A percentile compares a stretch with the other conserved stretches of the same genome.
Evolutionary conservation across 2,329 filamentous ascomycete genomes (phyloP).

Genomic region (Phialocephala subalpina): DNA sequence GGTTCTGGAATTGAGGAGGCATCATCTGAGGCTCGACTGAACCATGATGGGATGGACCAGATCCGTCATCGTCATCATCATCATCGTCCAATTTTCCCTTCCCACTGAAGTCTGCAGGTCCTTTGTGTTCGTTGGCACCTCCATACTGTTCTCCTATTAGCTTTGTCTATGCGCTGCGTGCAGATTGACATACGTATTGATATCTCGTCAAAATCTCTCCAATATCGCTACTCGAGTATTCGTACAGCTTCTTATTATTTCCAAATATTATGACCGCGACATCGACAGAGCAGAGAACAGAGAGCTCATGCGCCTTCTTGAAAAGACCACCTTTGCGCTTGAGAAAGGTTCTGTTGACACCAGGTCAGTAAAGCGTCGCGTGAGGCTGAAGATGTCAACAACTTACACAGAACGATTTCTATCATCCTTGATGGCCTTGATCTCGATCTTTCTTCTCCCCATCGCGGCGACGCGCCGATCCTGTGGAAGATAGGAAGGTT

Average conservation of each 20-base stretch:
- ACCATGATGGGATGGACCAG: constrained; percentile 61
- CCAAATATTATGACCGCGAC: constrained; percentile 99
- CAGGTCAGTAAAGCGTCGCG: constrained; percentile 27
- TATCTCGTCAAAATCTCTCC: constrained; percentile 88
- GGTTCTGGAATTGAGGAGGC: constrained; percentile 74
- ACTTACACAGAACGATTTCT: constrained; percentile 93
- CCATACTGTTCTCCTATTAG: constrained; percentile 72
- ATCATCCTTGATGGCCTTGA: constrained; percentile 99
- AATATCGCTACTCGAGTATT: constrained; percentile 96
- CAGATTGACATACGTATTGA: constrained; percentile 76
- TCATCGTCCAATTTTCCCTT: constrained; percentile 81
- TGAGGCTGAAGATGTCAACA: constrained; percentile 8
- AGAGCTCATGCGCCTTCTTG: constrained; percentile 99
- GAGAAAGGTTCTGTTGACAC: constrained; percentile 79
- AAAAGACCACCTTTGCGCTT: constrained; percentile 99
- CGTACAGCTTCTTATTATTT: constrained; percentile 98
- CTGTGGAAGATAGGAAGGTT: constrained; percentile 37
- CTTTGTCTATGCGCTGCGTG: constrained; percentile 18
- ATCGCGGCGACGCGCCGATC: constrained; percentile 60
- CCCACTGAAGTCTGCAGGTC: constrained; percentile 89
- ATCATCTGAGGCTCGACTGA: constrained; percentile 65
- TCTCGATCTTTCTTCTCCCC: constrained; percentile 99
- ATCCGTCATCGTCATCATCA: constrained; percentile 77
- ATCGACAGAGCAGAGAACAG: constrained; percentile 96
- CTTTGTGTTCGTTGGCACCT: constrained; percentile 94